A percentile compares a stretch with the other conserved stretches of the same genome.
Conservation (phyloP, 1,284 basidiomycete species). For the Irpex lacteus region DNA sequence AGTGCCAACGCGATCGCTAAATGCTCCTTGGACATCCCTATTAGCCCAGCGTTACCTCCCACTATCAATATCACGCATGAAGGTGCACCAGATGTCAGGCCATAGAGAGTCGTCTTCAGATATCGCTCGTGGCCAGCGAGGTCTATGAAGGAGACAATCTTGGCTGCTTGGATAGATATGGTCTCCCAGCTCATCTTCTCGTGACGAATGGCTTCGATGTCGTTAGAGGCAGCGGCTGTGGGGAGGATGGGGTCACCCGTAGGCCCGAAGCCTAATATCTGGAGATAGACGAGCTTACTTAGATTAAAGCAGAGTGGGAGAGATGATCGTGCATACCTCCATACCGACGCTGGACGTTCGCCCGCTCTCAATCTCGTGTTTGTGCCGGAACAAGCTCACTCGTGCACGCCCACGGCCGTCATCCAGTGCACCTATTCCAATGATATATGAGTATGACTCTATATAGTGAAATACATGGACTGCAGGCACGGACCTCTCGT, state of each 20-base stretch:
- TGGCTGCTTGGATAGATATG: conserved; percentile 88
- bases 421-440: conserved; percentile 71
- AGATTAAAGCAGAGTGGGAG: not conserved
- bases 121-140: conserved; percentile 90
- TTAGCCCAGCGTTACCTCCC: conserved; percentile 92
- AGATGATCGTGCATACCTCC: conserved; percentile 58
- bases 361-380: conserved; percentile 96
- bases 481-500: conserved; percentile 57
- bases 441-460: conserved; percentile 24
- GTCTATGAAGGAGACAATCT: conserved; percentile 96
- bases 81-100: conserved; percentile 90
- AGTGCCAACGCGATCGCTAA: conserved; percentile 92
- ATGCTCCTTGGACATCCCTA: conserved; percentile 99
- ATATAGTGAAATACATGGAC: not conserved
- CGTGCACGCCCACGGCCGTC: conserved; percentile 94
- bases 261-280: conserved; percentile 88
- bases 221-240: conserved; percentile 48
- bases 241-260: conserved; percentile 78
- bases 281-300: not conserved
- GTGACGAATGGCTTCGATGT: conserved; percentile 62
- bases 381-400: conserved; percentile 92
- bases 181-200: conserved; percentile 96
- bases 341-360: conserved; percentile 94
- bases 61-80: conserved; percentile 97
- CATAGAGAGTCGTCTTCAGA: conserved; percentile 93